Base-by-base conservation (phyloP, 2,329 filamentous ascomycete genomes). In the Aspergillus texensis region DNA sequence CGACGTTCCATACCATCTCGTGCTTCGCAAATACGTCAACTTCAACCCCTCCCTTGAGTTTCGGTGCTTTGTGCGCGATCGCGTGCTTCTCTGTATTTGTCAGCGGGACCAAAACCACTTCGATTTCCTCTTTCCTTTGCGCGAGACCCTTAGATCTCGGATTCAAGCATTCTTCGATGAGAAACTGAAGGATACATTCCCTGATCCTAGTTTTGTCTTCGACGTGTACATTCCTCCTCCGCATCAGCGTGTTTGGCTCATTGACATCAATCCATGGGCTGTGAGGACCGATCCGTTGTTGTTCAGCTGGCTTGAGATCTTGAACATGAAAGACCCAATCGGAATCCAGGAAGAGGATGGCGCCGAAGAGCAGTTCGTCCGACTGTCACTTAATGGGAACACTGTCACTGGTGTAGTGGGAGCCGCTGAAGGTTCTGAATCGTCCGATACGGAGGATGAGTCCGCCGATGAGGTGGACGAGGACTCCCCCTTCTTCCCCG, bases 261-360 rank as follows among this genome's bases (percentile, higher is more conserved):
- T 99, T 56, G 95, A 99, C 75, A 91, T 99, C 73, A 98, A 98
- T 73, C 93, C 95, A 0, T 99, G 94, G 92, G 94, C 94, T 1
- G 86, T 88, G 48, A 84, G 92, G 64, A 99, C 95, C 0, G 95
- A 99, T 79, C 90, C 92, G 5, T 78, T 98, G 52, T 83, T 97
- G 1, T 99, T 97, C 75, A 90, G 89, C 50, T 99, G 95, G 95
- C 76, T 90, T 65, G 94, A 98, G 79, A 83, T 99, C 46, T 82
- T 98, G 63, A 88, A 86, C 0, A 86, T 92, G 80, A 83, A 88
- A 41, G 76, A 80, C 78, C 62, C 81, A 74, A 65, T 75, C 46
- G 72, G 74, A 19, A 70, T 77, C 58, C 67, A 72, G 34, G 76
- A 80, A 39, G 69, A 71, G 4, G 70, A 77, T 28, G 67, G 68